Conservation (phyloP, 345 rosid species). For the Aegle marmelos region DNA sequence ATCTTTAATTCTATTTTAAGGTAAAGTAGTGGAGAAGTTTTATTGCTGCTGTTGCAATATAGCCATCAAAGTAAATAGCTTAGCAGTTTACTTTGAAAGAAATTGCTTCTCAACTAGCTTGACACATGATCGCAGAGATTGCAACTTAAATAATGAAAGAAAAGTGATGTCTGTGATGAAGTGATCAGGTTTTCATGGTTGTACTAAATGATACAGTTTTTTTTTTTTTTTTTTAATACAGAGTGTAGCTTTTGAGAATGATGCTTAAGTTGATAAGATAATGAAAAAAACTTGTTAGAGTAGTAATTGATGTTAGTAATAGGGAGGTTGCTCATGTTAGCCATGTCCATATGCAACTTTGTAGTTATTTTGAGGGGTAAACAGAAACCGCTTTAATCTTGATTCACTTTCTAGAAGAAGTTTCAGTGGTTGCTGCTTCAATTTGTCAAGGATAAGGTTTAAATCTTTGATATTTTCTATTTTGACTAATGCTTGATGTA, state of each 20-base stretch:
- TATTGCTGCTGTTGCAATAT: background rate
- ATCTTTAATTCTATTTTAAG: background rate
- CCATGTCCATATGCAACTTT: background rate
- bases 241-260: background rate
- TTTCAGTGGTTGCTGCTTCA: background rate
- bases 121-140: background rate
- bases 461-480: background rate
- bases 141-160: background rate
- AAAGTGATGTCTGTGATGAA: background rate
- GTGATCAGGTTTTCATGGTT: background rate
- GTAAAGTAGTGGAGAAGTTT: background rate
- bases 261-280: background rate
- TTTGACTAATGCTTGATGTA: background rate
- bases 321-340: background rate
- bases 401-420: background rate
- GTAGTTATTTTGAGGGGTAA: background rate
- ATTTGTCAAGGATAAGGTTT: background rate
- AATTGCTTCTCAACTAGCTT: background rate
- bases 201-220: background rate
- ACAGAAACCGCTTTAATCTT: background rate
- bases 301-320: background rate
- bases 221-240: background rate
- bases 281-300: background rate
- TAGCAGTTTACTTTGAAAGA: background rate
- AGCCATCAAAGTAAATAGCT: background rate